phyloP scores from a whole-genome alignment of 2,329 filamentous ascomycete species.

The Aureobasidium sp. region DNA sequence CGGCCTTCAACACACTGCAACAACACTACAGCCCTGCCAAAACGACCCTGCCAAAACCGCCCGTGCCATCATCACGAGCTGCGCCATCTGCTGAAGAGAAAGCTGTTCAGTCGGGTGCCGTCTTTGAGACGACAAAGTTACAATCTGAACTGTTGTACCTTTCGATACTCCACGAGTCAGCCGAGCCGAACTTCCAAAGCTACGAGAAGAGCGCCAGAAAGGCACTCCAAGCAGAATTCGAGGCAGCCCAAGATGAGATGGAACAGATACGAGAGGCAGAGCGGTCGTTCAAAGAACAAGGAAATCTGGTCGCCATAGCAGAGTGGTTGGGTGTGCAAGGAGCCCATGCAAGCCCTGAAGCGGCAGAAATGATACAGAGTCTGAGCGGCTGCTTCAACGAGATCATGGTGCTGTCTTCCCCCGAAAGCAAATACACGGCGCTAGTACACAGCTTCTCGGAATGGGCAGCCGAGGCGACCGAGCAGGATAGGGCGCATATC shows the following conservation, averaged over 20 bases:
- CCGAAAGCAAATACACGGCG: conserved; percentile 50
- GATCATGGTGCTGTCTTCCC: conserved; percentile 52
- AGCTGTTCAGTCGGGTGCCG: conserved; percentile 51
- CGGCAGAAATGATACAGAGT: conserved; percentile 31
- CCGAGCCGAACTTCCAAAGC: conserved; percentile 36
- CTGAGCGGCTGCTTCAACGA: conserved; percentile 52
- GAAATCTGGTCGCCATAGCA: conserved; percentile 48
- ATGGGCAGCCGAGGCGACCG: conserved; percentile 41
- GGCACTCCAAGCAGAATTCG: conserved; percentile 26
- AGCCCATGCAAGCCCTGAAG: conserved; percentile 26
- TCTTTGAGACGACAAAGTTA: conserved; percentile 23
- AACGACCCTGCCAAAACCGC: conserved; percentile 53
- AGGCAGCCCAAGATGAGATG: conserved; percentile 30
- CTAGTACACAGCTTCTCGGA: conserved; percentile 52
- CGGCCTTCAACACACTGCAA: conserved; percentile 56
- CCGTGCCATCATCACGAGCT: conserved; percentile 43
- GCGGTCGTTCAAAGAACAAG: conserved; percentile 33
- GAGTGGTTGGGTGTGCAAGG: conserved; percentile 48
- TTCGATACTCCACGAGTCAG: conserved; percentile 55
- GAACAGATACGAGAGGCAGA: conserved; percentile 17
- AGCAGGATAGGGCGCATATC: background rate
- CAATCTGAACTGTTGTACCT: conserved; percentile 62
- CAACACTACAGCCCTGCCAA: conserved; percentile 64
- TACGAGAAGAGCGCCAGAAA: conserved; percentile 51
- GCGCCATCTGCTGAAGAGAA: conserved; percentile 54